Conservation (phyloP, 768 basidiomycete species). For the Saitozyma sp. region DNA sequence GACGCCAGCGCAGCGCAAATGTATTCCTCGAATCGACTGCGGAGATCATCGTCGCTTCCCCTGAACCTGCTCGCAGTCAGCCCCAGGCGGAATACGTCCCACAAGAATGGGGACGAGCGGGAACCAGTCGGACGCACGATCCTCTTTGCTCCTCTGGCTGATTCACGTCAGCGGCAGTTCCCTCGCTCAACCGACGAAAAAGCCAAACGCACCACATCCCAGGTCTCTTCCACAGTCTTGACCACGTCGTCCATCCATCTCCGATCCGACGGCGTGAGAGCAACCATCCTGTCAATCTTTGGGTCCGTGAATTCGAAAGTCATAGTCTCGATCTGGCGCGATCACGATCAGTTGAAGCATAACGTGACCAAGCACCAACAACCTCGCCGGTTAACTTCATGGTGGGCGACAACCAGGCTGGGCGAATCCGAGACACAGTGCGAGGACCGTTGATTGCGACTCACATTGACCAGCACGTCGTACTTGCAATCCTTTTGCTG, state of each 20-base stretch:
- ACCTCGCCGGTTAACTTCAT: no score
- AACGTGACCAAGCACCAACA: no score
- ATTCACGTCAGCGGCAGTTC: background rate
- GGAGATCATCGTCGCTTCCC: constrained; percentile 92
- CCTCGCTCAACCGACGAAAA: background rate
- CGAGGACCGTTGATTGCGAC: constrained; percentile 15
- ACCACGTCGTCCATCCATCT: constrained; percentile 91
- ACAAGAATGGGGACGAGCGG: background rate
- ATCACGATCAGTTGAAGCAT: background rate
- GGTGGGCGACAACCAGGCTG: no score
- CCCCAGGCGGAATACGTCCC: background rate
- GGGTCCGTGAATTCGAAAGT: constrained; percentile 83
- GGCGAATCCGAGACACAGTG: background rate
- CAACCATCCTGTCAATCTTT: constrained; percentile 71
- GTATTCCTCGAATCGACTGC: constrained; percentile 94
- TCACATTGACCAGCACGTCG: constrained; percentile 84
- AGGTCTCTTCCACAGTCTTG: constrained; percentile 51
- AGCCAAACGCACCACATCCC: constrained; percentile 27
- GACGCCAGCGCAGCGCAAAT: constrained; percentile 81
- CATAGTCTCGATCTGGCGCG: constrained; percentile 74
- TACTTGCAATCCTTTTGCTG: constrained; percentile 77
- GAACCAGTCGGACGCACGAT: background rate
- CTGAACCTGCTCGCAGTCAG: constrained; percentile 64
- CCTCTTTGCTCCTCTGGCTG: background rate
- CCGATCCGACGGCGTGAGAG: constrained; percentile 85